These are phyloP conservation scores for Odonthalia washingtoniensis DNA, from an alignment of 31 red algal species.

Conservation along the genomic window DNA sequence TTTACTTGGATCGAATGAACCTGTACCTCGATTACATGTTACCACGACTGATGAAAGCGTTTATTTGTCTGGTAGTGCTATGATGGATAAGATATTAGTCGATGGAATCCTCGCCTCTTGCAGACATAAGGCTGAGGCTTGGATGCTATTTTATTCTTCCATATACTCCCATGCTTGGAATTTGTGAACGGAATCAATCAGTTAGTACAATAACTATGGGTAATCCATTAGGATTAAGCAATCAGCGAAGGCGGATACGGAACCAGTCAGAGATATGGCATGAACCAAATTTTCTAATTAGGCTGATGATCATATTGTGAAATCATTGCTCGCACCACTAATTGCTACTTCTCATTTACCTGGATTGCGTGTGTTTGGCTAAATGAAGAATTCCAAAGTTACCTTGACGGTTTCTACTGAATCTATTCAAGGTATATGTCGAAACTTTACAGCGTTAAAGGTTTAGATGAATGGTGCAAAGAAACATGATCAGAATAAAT, in stretches of 20 bases:
- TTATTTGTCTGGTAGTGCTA: slow-evolving; percentile 48
- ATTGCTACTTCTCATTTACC: background rate
- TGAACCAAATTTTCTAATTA: background rate
- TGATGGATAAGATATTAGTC: too few species aligned
- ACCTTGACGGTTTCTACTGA: background rate
- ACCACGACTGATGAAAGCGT: slow-evolving; percentile 61
- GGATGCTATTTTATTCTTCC: slow-evolving; percentile 58
- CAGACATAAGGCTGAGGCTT: slow-evolving; percentile 52
- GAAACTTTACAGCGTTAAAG: slow-evolving; percentile 60
- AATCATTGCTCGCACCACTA: background rate
- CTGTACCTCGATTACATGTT: slow-evolving; percentile 84
- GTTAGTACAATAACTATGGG: background rate
- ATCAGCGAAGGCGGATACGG: background rate
- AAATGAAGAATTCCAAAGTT: background rate
- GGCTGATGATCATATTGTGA: background rate
- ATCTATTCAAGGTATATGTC: slow-evolving; percentile 26
- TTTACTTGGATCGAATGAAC: slow-evolving; percentile 93
- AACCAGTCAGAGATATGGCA: background rate
- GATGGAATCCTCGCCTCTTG: background rate
- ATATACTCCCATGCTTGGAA: slow-evolving; percentile 56
- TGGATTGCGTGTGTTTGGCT: background rate
- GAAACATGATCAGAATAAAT: background rate
- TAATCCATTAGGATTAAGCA: background rate
- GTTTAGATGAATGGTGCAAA: slow-evolving; percentile 18
- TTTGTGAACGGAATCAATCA: background rate